Evolutionary conservation across 2,329 filamentous ascomycete species (phyloP), one percentile per base, ranked within the genome.

Genomic region (Didymosphaeria variabile): DNA sequence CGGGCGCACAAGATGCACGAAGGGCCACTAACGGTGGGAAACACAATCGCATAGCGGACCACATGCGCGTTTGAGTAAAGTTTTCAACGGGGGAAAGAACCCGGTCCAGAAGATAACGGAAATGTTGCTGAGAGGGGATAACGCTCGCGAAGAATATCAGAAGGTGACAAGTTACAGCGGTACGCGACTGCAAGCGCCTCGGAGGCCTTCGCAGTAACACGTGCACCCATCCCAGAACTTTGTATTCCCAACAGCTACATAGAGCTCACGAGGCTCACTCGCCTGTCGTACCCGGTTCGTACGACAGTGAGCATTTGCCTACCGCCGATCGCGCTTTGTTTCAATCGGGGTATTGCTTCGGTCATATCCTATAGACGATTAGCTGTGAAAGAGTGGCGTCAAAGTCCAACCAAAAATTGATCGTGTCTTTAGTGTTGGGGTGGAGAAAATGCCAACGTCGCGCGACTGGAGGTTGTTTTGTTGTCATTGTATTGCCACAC

Each of bases 401-500:
- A 21, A 21, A 21, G 31, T 19, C 31, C 31, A 17, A 31, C 47
- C 17, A 36, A 19, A 12, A 36, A 4, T 10, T 36, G 31, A 17
- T 19, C 29, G 21, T 34, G 10, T 15, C 26, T 36, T 36, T 32
- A 21, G 19, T 9, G 7, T 45, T 26, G 47, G 29, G 15, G 34
- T 36, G 17, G 17, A 21, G 31, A 36, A 15, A 5, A 32, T 47
- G 47, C 17, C 21, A 17, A 47, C 55, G 12, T 23, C 21, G 46
- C 23, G 13, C n/a, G 32, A 57, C 44, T 19, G 29, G 15, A 19
- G 8, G 19, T 5, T 57, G 46, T 52, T 26, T 45, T 7, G 26
- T 26, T 50, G 55, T 51, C 45, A 52, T 26, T 13, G 42, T 55
- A 49, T 34, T 34, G 34, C 49, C 42, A 55, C 2, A 31, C 10